Percentiles rank a stretch among this genome's conserved stretches.
Evolutionary conservation across 257 asterid genomes (phyloP).

Genomic region (Solanum habrochaites): DNA sequence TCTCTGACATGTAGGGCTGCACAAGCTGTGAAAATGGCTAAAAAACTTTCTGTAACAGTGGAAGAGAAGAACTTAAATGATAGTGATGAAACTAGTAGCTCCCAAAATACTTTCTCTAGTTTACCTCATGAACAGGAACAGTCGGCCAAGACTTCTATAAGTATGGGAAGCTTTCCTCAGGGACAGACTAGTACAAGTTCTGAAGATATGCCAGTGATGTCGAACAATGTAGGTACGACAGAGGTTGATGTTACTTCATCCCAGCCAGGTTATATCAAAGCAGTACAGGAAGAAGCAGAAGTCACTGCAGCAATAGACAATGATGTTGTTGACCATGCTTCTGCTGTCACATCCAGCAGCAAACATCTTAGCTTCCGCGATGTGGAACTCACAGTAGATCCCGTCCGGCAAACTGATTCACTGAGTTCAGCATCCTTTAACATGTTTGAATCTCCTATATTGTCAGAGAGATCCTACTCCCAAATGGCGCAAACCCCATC

Average conservation of each 20-base stretch:
- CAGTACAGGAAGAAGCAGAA: slow-evolving; percentile 35
- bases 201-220: slow-evolving; percentile 47
- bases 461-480: slow-evolving; percentile 68
- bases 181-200: slow-evolving; percentile 82
- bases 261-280: slow-evolving; percentile 27
- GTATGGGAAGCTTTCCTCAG: slow-evolving; percentile 74
- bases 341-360: slow-evolving; percentile 46
- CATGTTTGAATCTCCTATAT: slow-evolving; percentile 47
- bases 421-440: slow-evolving; percentile 43
- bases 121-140: slow-evolving; percentile 81
- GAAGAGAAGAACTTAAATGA: slow-evolving; percentile 70
- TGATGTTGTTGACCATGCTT: slow-evolving; percentile 43
- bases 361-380: slow-evolving; percentile 42
- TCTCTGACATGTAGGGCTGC: slow-evolving; percentile 61
- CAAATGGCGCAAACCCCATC: slow-evolving; percentile 39
- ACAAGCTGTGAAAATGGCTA: slow-evolving; percentile 88
- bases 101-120: slow-evolving; percentile 85
- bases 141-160: slow-evolving; percentile 72
- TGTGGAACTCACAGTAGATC: slow-evolving; percentile 33
- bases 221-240: slow-evolving; percentile 27
- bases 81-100: slow-evolving; percentile 68
- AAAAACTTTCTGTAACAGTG: slow-evolving; percentile 50
- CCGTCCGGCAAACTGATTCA: slow-evolving; percentile 39
- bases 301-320: slow-evolving; percentile 32
- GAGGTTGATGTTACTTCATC: slow-evolving; percentile 20